phyloP scores from a whole-genome alignment of 1,139 yeast species.

The Hanseniaspora sp. region DNA sequence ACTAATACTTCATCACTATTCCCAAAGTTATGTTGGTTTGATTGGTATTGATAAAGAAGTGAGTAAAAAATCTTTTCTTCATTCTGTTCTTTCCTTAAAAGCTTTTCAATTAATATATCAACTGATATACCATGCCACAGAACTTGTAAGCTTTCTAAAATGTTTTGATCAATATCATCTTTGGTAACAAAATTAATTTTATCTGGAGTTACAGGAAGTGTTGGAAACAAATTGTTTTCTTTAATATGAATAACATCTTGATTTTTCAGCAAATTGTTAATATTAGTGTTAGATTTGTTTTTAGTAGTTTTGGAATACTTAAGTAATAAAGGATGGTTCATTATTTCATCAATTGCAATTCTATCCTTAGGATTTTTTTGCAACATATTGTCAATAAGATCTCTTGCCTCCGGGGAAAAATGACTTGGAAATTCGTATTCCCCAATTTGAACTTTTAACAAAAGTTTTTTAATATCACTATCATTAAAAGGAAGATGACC shows the following conservation, averaged over 20 bases:
- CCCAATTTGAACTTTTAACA: slow-evolving; percentile 67
- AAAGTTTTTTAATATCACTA: slow-evolving; percentile 58
- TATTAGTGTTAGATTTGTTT: slow-evolving; percentile 21
- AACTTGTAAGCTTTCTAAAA: slow-evolving; percentile 72
- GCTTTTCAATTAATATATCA: slow-evolving; percentile 46
- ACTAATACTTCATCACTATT: not conserved
- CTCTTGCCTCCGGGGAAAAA: slow-evolving; percentile 72
- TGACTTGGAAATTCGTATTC: slow-evolving; percentile 61
- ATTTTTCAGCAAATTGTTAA: slow-evolving; percentile 16
- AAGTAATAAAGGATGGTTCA: slow-evolving; percentile 64
- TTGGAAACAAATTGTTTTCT: slow-evolving; percentile 24
- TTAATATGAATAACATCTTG: slow-evolving; percentile 23
- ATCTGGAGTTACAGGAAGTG: slow-evolving; percentile 21
- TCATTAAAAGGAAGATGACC: slow-evolving; percentile 78
- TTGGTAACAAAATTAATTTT: slow-evolving; percentile 33
- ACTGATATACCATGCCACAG: slow-evolving; percentile 81
- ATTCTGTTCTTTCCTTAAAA: slow-evolving; percentile 50
- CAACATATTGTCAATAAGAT: slow-evolving; percentile 71
- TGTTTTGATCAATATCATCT: slow-evolving; percentile 65
- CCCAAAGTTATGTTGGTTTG: slow-evolving; percentile 30
- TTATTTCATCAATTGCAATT: slow-evolving; percentile 61
- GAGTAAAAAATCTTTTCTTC: slow-evolving; percentile 88
- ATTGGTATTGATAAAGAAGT: slow-evolving; percentile 68
- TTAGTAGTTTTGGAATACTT: slow-evolving; percentile 43
- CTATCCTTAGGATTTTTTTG: slow-evolving; percentile 69